phyloP scores from a whole-genome alignment of 2,329 filamentous ascomycete genomes.

The Claviceps digitariae region DNA sequence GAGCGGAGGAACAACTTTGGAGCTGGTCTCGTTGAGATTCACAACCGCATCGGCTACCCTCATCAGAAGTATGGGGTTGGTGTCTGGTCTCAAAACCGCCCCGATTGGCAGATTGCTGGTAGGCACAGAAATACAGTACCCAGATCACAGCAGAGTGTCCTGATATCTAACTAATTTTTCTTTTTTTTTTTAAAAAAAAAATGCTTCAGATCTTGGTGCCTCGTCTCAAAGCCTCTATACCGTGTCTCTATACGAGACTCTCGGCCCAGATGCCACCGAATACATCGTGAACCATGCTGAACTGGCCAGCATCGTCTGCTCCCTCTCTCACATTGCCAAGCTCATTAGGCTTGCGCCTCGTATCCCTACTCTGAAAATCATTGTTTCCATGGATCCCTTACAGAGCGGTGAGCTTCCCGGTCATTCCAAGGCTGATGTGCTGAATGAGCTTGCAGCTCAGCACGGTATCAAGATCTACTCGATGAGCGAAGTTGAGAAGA shows the following conservation, averaged over 20 bases:
- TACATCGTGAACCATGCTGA: constrained; percentile 90
- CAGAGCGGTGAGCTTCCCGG: constrained; percentile 65
- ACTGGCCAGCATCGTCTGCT: constrained; percentile 61
- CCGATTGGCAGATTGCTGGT: constrained; percentile 78
- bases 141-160: not conserved
- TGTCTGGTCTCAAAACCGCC: constrained; percentile 76
- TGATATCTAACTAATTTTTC: not conserved
- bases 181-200: not conserved
- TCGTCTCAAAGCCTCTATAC: constrained; percentile 79
- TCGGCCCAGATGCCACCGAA: constrained; percentile 81
- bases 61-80: constrained; percentile 56
- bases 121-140: constrained; percentile 10
- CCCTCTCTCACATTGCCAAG: constrained; percentile 66
- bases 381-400: constrained; percentile 74
- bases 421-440: constrained; percentile 63
- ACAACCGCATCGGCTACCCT: constrained; percentile 55
- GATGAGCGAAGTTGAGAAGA: constrained; percentile 65
- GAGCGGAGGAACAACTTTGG: constrained; percentile 73
- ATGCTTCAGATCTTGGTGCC: constrained; percentile 59
- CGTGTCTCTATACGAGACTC: constrained; percentile 91
- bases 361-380: constrained; percentile 70
- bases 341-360: constrained; percentile 68
- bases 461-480: constrained; percentile 68
- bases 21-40: constrained; percentile 70
- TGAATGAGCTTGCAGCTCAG: constrained; percentile 61